phyloP scores from a whole-genome alignment of 164 flowering plant species.

The Macadamia tetraphylla region DNA sequence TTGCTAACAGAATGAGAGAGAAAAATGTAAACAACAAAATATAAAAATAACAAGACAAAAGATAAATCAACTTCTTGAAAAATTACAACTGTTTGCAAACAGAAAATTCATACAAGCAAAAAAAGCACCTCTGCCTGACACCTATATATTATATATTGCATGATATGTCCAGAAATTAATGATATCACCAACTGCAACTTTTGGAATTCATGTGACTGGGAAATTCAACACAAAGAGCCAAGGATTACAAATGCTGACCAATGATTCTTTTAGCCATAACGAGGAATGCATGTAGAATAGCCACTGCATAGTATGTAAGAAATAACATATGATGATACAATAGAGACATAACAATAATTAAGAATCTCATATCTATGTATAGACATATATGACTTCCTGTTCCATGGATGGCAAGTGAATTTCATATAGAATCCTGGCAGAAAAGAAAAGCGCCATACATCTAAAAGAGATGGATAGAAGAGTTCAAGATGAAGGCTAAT shows the following conservation, averaged over 20 bases:
- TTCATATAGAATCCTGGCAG: no score
- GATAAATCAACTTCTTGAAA: neutral
- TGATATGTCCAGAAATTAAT: no score
- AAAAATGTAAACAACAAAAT: neutral
- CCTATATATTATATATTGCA: no score
- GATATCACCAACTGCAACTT: no score
- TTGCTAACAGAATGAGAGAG: constrained; percentile 36
- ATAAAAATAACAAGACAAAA: neutral
- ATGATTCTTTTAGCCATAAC: neutral
- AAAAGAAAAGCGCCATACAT: no score
- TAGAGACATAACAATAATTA: no score
- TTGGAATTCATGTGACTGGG: neutral
- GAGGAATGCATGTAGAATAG: neutral
- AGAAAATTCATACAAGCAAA: neutral
- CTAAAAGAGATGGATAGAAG: no score
- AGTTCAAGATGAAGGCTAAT: no score
- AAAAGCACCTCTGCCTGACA: neutral
- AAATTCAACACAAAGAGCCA: neutral
- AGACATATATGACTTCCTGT: no score
- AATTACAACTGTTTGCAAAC: neutral
- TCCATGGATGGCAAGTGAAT: no score
- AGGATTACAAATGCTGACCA: neutral
- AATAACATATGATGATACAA: no score
- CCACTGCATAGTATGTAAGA: neutral
- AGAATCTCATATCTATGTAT: no score